Conservation (phyloP, 345 rosid species). For the Gossypium australe region DNA sequence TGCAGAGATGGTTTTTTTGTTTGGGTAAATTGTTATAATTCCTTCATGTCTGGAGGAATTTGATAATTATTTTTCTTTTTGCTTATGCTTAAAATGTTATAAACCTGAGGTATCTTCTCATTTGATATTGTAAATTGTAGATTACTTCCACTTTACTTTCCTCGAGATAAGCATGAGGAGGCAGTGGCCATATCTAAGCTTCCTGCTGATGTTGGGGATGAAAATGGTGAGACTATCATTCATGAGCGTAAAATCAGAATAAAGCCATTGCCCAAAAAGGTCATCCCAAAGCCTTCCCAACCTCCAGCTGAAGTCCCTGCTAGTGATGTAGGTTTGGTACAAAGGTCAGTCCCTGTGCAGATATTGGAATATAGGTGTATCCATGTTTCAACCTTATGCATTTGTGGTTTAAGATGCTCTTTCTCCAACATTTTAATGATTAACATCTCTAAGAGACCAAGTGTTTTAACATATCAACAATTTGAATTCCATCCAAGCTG, state of each 20-base stretch:
- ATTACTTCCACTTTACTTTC: constrained; percentile 93
- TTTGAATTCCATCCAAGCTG: neutral
- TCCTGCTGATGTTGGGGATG: constrained; percentile 98
- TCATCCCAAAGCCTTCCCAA: constrained; percentile 44
- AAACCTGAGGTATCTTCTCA: constrained; percentile 5
- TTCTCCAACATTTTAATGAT: neutral
- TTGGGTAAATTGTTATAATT: constrained; percentile 5
- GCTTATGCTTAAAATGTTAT: neutral
- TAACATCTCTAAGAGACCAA: neutral
- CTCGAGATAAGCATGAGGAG: constrained; percentile 94
- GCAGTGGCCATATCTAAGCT: constrained; percentile 82
- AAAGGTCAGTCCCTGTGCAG: constrained; percentile 55
- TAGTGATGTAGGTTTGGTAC: constrained; percentile 70
- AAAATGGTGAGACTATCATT: constrained; percentile 89
- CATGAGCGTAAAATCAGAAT: constrained; percentile 98
- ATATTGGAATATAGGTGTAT: neutral
- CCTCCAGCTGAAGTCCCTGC: constrained; percentile 55
- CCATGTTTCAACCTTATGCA: neutral
- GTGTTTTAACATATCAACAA: neutral
- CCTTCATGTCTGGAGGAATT: neutral
- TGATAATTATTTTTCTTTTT: neutral
- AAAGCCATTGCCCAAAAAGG: constrained; percentile 82
- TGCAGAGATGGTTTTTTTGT: constrained; percentile 1
- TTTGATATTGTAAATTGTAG: constrained; percentile 37
- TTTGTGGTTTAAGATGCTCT: neutral